These are phyloP conservation scores for Phialocephala sp. DNA, from an alignment of 2,329 filamentous ascomycete species.

Conservation along the genomic window DNA sequence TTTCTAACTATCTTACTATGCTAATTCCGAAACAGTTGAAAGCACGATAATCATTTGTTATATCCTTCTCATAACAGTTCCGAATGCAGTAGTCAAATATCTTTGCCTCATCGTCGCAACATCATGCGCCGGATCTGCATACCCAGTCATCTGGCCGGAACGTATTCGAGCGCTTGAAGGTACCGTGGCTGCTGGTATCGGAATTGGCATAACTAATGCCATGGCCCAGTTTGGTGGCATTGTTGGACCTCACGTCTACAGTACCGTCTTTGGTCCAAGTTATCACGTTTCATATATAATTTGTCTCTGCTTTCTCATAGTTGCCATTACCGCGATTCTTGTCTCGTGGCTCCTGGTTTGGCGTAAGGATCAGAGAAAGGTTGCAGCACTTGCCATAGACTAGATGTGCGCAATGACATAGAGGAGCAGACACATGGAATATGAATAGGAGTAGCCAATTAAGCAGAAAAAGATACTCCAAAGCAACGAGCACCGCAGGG, in stretches of 20 bases:
- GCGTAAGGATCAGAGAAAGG: constrained; percentile 29
- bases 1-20: constrained; percentile 1
- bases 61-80: constrained; percentile 46
- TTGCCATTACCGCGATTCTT: constrained; percentile 40
- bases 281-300: constrained; percentile 48
- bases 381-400: not conserved
- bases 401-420: not conserved
- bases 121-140: constrained; percentile 48
- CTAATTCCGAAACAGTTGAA: constrained; percentile 40
- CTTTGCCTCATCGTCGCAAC: constrained; percentile 45
- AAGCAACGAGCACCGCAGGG: too few species aligned
- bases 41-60: constrained; percentile 47
- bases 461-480: too few species aligned
- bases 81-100: constrained; percentile 45
- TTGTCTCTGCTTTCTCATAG: constrained; percentile 43
- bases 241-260: constrained; percentile 50
- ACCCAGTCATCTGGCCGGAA: constrained; percentile 52
- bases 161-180: constrained; percentile 49
- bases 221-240: constrained; percentile 51
- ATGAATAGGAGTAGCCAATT: too few species aligned
- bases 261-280: constrained; percentile 47
- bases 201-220: constrained; percentile 50
- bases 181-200: constrained; percentile 48
- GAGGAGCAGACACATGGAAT: too few species aligned
- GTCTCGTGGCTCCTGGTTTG: constrained; percentile 39